These are phyloP conservation scores for Balakata baccata DNA, from an alignment of 345 rosid species.

Conservation along the genomic window DNA sequence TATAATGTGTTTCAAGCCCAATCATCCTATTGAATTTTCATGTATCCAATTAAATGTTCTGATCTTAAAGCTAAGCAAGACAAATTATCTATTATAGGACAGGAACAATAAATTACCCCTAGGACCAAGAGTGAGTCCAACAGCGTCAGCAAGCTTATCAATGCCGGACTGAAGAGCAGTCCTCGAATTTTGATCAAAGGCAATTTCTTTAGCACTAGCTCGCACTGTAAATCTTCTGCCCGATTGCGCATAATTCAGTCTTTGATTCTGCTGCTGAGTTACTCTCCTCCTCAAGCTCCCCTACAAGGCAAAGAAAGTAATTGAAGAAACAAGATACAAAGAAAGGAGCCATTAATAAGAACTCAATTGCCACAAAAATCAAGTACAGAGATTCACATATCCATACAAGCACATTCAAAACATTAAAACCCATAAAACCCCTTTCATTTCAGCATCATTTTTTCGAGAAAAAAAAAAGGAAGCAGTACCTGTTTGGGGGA, in stretches of 20 bases:
- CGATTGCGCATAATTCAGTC: conserved; percentile 48
- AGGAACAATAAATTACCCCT: conserved; percentile 54
- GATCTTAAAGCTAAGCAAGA: background rate
- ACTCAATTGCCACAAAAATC: background rate
- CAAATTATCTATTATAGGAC: background rate
- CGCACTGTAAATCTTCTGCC: conserved; percentile 58
- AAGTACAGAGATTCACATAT: background rate
- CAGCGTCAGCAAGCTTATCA: conserved; percentile 93
- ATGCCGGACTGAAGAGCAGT: conserved; percentile 83
- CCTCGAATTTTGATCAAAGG: conserved; percentile 82
- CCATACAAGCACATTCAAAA: background rate
- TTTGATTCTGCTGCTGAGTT: conserved; percentile 46
- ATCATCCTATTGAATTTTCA: background rate
- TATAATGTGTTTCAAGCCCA: background rate
- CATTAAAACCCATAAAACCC: background rate
- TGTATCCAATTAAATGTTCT: background rate
- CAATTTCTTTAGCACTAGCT: conserved; percentile 81
- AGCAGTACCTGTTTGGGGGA: conserved; percentile 59
- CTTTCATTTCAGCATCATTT: background rate
- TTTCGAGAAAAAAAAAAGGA: background rate
- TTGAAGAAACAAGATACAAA: background rate
- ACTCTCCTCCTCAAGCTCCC: conserved; percentile 40
- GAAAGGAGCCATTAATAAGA: background rate
- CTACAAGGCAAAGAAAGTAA: conserved; percentile 8
- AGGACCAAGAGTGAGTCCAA: conserved; percentile 94